Evolutionary conservation across 257 asterid species (phyloP).

Genomic region (Ocimum tenuiflorum): DNA sequence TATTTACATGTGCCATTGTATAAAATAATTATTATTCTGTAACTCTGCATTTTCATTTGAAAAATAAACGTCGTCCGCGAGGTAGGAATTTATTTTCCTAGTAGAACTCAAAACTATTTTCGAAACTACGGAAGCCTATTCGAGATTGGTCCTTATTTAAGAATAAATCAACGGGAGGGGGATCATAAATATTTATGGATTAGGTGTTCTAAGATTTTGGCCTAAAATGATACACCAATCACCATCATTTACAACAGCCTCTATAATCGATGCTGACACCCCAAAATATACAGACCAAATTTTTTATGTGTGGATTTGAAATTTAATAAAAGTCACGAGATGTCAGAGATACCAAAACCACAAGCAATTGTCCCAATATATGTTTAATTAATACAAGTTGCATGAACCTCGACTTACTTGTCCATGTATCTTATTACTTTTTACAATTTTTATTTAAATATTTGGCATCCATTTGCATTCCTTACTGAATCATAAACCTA

Average conservation of each 20-base stretch:
- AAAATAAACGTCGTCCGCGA: no score
- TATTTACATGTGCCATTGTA: no score
- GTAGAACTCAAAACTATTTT: conserved; percentile 1
- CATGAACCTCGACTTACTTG: conserved; percentile 23
- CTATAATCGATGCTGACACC: conserved; percentile 35
- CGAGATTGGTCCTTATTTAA: neutral
- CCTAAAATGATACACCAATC: conserved; percentile 20
- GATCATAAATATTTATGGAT: conserved; percentile 4
- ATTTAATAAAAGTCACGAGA: conserved; percentile 42
- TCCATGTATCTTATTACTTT: conserved; percentile 10
- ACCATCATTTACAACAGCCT: conserved; percentile 21
- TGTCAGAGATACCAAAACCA: conserved; percentile 60
- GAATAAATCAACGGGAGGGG: neutral
- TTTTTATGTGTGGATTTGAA: conserved; percentile 7
- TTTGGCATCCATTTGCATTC: conserved; percentile 23
- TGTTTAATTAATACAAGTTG: neutral
- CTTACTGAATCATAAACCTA: conserved; percentile 32
- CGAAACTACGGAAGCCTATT: neutral
- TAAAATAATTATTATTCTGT: no score
- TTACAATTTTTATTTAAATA: neutral
- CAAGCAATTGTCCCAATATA: conserved; percentile 36
- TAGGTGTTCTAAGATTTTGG: conserved; percentile 22
- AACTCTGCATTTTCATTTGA: neutral
- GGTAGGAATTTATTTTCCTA: no score
- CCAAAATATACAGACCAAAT: conserved; percentile 30